A percentile compares a stretch with the other conserved stretches of the same genome.
These are phyloP conservation scores for Tephrocybe rancida DNA, from an alignment of 768 basidiomycete species.

Conservation along the genomic window DNA sequence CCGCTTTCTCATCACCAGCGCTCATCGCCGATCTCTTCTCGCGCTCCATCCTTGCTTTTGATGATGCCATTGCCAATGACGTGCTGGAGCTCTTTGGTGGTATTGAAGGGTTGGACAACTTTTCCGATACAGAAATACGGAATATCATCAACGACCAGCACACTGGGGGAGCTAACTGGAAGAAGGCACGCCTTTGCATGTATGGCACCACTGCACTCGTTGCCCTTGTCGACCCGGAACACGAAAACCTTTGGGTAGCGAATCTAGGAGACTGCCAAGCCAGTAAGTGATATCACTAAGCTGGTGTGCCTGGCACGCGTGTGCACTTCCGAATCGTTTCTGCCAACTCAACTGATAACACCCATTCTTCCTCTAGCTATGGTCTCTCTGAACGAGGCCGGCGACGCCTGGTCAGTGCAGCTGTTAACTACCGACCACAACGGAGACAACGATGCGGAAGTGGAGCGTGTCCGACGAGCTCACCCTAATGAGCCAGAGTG, in stretches of 20 bases:
- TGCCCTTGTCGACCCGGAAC: constrained; percentile 69
- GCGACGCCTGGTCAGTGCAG: constrained; percentile 60
- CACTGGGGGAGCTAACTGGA: constrained; percentile 58
- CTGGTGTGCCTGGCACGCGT: not conserved
- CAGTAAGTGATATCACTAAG: constrained; percentile 42
- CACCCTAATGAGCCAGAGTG: constrained; percentile 76
- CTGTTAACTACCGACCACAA: constrained; percentile 70
- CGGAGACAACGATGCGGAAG: constrained; percentile 66
- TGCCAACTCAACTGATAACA: not conserved
- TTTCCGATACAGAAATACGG: constrained; percentile 59
- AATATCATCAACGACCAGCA: constrained; percentile 66
- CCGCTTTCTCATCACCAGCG: constrained; percentile 43
- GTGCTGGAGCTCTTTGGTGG: constrained; percentile 66
- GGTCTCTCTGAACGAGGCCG: constrained; percentile 45
- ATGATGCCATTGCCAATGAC: constrained; percentile 68
- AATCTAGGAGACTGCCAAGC: constrained; percentile 84
- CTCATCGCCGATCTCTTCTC: constrained; percentile 59
- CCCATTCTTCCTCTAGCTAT: constrained; percentile 39
- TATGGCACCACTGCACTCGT: constrained; percentile 80
- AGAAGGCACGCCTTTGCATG: constrained; percentile 72
- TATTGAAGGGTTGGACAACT: constrained; percentile 46
- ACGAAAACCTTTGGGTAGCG: constrained; percentile 74
- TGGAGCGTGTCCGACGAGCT: constrained; percentile 60
- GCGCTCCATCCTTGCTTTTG: constrained; percentile 60
- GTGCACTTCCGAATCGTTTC: constrained; percentile 7